phyloP scores from a whole-genome alignment of 1,284 basidiomycete genomes.

The Cryptococcus neoformans region DNA sequence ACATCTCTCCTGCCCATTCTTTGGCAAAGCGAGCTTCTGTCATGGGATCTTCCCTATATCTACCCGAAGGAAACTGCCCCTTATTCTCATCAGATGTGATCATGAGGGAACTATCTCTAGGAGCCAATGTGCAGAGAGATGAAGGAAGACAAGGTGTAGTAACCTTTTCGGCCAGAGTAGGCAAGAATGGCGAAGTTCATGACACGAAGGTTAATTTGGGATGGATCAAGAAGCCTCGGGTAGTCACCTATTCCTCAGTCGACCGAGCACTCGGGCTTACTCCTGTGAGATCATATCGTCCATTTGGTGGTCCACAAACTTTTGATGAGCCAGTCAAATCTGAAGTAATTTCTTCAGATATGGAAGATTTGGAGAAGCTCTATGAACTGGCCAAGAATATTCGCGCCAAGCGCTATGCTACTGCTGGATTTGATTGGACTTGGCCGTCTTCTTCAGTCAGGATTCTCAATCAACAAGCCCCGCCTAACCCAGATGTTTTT shows the following conservation, averaged over 20 bases:
- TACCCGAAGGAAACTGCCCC: slow-evolving; percentile 62
- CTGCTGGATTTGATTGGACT: slow-evolving; percentile 32
- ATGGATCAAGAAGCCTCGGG: slow-evolving; percentile 65
- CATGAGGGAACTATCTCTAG: slow-evolving; percentile 59
- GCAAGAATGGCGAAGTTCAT: slow-evolving; percentile 61
- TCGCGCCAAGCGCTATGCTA: slow-evolving; percentile 26
- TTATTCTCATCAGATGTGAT: slow-evolving; percentile 61
- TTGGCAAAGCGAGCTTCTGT: slow-evolving; percentile 59
- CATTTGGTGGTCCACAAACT: slow-evolving; percentile 27
- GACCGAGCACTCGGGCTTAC: slow-evolving; percentile 57
- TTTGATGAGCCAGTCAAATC: neutral
- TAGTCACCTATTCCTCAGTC: slow-evolving; percentile 67
- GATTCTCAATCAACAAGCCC: slow-evolving; percentile 10
- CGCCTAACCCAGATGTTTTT: slow-evolving; percentile 18
- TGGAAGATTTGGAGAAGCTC: slow-evolving; percentile 52
- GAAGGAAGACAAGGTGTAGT: slow-evolving; percentile 56
- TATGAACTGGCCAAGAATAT: slow-evolving; percentile 39
- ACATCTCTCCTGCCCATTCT: slow-evolving; percentile 67
- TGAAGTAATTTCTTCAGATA: slow-evolving; percentile 12
- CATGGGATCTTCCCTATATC: slow-evolving; percentile 59
- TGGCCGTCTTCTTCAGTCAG: slow-evolving; percentile 11
- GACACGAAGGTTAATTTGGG: slow-evolving; percentile 71
- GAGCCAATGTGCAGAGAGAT: slow-evolving; percentile 44
- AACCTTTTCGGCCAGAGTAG: slow-evolving; percentile 77
- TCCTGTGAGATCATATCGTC: slow-evolving; percentile 12